Evolutionary conservation across 2,329 filamentous ascomycete genomes (phyloP), one percentile per base, ranked within the genome.

Genomic region (Trichoderma pleuroti): DNA sequence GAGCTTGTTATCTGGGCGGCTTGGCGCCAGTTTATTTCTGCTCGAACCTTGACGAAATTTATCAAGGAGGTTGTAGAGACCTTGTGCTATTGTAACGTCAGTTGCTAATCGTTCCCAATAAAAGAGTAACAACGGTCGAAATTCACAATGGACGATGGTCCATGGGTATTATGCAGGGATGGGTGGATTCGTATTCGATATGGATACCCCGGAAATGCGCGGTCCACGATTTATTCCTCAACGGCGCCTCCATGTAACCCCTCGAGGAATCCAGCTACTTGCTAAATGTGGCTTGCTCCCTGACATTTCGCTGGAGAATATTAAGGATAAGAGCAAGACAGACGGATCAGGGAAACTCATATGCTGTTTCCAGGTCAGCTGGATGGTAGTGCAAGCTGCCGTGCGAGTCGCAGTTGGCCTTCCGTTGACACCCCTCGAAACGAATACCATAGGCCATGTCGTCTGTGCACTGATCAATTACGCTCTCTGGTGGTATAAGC

Each of bases 341-440:
- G 77, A 81, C 68, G 71, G 72, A 6, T 76, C 79, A 52, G 76
- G 77, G 32, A 81, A 81, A 72, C 64, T 74, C 1, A 73, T 83
- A 12, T 78, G 79, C 2, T 77, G 76, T 57, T 21, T 81, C 14
- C 82, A 84, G 72, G 79, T 77, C 1, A 72, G 72, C 16, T 83
- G 81, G 81, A 80, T 83, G 70, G 68, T 80, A 3, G 54, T 81
- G 4, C 80, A 82, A 57, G 74, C 73, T 39, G 72, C 81, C 24
- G 77, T 76, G 2, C 77, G 81, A 1, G 70, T 76, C 16, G 74
- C 74, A 1, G 72, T 77, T 18, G 72, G 73, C 7, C 72, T 82
- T 0, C 80, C 82, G 0, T 70, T 83, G 12, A 79, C 78, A 0
- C 75, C 80, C 8, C 75, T 82, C 12, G 80, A 82, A 65, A 70